Percentiles rank a stretch among this genome's conserved stretches.
These are phyloP conservation scores for Schizochytrium sp. DNA, from an alignment of 108 stramenopile genomes.

Conservation along the genomic window DNA sequence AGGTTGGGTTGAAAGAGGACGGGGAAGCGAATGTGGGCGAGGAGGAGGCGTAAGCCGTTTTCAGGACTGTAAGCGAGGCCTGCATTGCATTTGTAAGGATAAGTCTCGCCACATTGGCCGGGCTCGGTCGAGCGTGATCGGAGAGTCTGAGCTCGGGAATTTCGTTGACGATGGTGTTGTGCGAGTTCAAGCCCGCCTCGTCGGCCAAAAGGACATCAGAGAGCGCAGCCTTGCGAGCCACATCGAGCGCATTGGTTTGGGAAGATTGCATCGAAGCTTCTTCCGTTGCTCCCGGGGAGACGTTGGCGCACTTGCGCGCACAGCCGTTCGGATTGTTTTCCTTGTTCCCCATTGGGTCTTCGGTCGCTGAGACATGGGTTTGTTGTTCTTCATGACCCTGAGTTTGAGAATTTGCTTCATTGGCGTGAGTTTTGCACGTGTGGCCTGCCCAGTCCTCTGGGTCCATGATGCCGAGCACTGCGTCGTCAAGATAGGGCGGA, in stretches of 20 bases:
- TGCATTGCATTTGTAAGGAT: neutral
- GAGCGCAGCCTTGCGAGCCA: neutral
- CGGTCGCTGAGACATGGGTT: neutral
- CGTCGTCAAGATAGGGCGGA: constrained; percentile 1
- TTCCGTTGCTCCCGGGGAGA: too few relatives aligned
- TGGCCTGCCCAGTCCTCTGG: neutral
- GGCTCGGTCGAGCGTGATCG: neutral
- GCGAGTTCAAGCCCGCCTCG: neutral
- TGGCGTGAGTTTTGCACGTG: neutral
- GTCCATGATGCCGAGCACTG: neutral
- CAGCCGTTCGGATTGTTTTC: too few relatives aligned
- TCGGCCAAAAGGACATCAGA: neutral
- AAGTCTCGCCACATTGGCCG: neutral
- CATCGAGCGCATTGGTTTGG: neutral
- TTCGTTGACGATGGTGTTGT: neutral
- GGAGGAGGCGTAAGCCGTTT: neutral
- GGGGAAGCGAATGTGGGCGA: neutral
- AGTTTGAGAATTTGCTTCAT: neutral
- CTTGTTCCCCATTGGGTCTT: neutral
- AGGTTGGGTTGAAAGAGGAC: neutral
- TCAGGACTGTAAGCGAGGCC: neutral
- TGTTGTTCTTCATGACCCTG: neutral
- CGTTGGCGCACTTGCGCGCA: too few relatives aligned
- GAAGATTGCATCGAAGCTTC: too few relatives aligned
- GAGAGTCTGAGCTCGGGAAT: neutral